Base-by-base conservation (phyloP, 2,329 filamentous ascomycete genomes). In the Nemania serpens region DNA sequence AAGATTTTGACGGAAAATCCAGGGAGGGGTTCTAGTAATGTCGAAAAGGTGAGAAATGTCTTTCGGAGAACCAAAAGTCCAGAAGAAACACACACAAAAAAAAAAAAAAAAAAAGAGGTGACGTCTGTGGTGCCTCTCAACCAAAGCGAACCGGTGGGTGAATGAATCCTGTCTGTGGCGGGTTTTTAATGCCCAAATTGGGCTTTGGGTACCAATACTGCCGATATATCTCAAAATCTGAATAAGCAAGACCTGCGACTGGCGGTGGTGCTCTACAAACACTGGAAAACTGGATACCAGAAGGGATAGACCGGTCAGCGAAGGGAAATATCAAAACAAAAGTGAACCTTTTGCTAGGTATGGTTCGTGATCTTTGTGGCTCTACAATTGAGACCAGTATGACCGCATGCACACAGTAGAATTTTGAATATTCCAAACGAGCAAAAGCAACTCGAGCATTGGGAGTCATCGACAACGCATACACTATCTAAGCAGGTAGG, bases 141-240 rank as follows among this genome's bases (percentile, higher is more conserved):
- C 46, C 39, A 33, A 42, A 48, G 29, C 17, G 29, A 37, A 36
- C 18, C 33, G 33, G 37, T 13, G 43, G 29, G 36, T 33, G 52
- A 48, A 41, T 49, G 42, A 36, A 48, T 56, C 47, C 46, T 42
- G 51, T 55, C 47, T 58, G 47, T 58, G 63, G 58, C 55, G 53
- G 45, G 43, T 29, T 29, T 54, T 58, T 58, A 52, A 58, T 60
- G 60, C 66, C 70, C 69, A 68, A 72, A 65, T 71, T 57, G 64
- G 66, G 62, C 61, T 61, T 72, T 72, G 69, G 71, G 71, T 72
- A 72, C 61, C 71, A 73, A 73, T 68, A 65, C 66, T 46, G 59
- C 54, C 56, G n/a, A 49, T 61, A 45, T 52, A 29, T 29, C 41
- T 62, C 47, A 53, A 11, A 47, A 10, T 59, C 46, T 59, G 53